These are phyloP conservation scores for Clitocybe nebularis DNA, from an alignment of 1,284 basidiomycete genomes.

Conservation along the genomic window DNA sequence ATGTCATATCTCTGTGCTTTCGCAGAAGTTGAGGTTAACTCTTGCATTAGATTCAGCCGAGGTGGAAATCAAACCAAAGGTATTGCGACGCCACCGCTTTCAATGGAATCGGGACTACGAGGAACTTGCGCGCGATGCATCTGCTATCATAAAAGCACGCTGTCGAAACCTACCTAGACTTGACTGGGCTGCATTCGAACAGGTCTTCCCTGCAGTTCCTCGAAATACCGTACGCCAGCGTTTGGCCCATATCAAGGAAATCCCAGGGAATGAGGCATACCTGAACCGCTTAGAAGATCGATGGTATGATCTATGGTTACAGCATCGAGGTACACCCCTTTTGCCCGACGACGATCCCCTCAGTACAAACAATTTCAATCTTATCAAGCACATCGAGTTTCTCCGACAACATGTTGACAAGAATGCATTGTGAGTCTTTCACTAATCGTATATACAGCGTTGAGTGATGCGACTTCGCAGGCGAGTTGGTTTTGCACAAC, in stretches of 20 bases:
- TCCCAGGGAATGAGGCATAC: constrained; percentile 70
- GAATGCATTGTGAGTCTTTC: constrained; percentile 65
- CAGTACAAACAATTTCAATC: constrained; percentile 71
- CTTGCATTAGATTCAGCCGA: constrained; percentile 9
- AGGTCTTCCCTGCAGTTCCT: constrained; percentile 73
- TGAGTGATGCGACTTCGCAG: constrained; percentile 29
- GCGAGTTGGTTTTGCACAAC: constrained; percentile 54
- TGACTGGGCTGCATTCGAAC: constrained; percentile 69
- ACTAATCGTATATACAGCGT: constrained; percentile 1
- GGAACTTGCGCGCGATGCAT: constrained; percentile 81
- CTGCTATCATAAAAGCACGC: constrained; percentile 77
- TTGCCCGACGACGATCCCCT: constrained; percentile 71
- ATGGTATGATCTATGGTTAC: constrained; percentile 76
- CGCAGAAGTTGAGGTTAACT: constrained; percentile 1
- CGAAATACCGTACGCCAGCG: constrained; percentile 67
- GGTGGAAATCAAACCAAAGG: constrained; percentile 14
- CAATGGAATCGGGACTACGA: constrained; percentile 85
- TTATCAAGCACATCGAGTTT: constrained; percentile 75
- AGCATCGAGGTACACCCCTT: constrained; percentile 60
- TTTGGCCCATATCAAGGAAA: constrained; percentile 54
- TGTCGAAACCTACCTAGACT: constrained; percentile 57
- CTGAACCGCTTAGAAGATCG: constrained; percentile 75
- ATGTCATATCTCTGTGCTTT: neutral
- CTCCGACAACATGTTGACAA: constrained; percentile 82
- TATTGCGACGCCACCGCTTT: constrained; percentile 57